phyloP scores from a whole-genome alignment of 768 basidiomycete genomes.

The Lactarius deliciosus region DNA sequence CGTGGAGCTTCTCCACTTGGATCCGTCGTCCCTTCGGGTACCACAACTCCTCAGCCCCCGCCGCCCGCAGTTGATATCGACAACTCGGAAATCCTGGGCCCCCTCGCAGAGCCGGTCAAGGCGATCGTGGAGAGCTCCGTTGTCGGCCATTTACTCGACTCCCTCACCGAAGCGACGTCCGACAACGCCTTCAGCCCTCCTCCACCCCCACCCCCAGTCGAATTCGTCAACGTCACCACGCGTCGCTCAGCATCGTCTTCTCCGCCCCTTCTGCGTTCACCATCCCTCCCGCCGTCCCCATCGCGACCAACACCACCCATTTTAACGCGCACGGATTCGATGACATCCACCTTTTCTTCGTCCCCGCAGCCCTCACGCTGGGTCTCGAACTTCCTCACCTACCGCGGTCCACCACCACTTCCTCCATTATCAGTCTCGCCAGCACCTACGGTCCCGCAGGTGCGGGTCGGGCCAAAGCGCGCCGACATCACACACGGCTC shows the following conservation, averaged over 20 bases:
- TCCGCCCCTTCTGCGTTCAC: conserved; percentile 30
- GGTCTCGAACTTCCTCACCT: conserved; percentile 49
- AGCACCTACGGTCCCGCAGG: conserved; percentile 16
- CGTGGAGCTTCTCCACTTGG: conserved; percentile 13
- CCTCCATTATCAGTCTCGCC: background rate
- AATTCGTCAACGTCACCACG: conserved; percentile 15
- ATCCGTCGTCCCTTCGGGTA: conserved; percentile 7
- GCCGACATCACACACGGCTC: conserved; percentile 44
- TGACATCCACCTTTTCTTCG: conserved; percentile 42
- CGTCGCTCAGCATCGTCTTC: conserved; percentile 23
- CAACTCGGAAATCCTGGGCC: conserved; percentile 1
- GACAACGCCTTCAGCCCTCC: conserved; percentile 14
- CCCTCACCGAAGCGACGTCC: conserved; percentile 26
- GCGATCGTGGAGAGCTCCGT: background rate
- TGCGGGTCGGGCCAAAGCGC: conserved; percentile 15
- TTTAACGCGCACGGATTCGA: conserved; percentile 36
- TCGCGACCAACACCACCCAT: conserved; percentile 38
- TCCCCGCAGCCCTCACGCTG: conserved; percentile 49
- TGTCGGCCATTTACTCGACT: conserved; percentile 16
- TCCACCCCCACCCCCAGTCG: conserved; percentile 10
- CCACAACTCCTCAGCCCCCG: conserved; percentile 27
- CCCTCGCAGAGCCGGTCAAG: conserved; percentile 3
- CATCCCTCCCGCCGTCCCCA: conserved; percentile 37
- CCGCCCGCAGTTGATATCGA: conserved; percentile 2
- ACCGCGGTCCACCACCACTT: conserved; percentile 25